phyloP scores from a whole-genome alignment of 306 rosid species.

The Cicer bijugum region DNA sequence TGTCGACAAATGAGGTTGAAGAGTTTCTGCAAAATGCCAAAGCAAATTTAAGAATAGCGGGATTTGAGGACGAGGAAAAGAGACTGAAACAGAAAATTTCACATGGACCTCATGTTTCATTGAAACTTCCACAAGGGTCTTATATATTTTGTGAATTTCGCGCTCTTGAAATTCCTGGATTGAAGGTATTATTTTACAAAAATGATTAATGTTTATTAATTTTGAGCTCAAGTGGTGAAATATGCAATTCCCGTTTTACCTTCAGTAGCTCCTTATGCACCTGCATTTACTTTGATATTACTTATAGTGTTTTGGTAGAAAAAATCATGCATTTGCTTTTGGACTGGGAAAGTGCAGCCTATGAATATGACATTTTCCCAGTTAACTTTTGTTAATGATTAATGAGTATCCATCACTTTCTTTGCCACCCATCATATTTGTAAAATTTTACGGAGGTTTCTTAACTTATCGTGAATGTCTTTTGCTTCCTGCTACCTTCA shows the following conservation, averaged over 20 bases:
- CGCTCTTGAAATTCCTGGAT: conserved; percentile 85
- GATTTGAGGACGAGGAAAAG: conserved; percentile 90
- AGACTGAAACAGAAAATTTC: conserved; percentile 76
- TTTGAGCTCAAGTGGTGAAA: conserved; percentile 27
- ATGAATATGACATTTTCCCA: conserved; percentile 23
- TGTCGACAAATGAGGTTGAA: conserved; percentile 71
- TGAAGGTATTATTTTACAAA: conserved; percentile 58
- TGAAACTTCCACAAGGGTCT: conserved; percentile 87
- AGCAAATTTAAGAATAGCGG: conserved; percentile 77
- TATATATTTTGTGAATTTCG: conserved; percentile 79
- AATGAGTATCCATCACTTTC: conserved; percentile 8
- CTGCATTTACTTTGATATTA: conserved; percentile 12
- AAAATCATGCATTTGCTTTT: conserved; percentile 6
- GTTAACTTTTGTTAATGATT: conserved; percentile 8
- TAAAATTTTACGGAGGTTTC: background rate
- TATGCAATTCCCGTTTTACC: conserved; percentile 23
- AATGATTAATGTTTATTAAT: conserved; percentile 16
- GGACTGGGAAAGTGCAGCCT: conserved; percentile 30
- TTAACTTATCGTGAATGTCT: conserved; percentile 31
- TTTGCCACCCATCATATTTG: conserved; percentile 27
- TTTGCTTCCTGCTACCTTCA: conserved; percentile 52
- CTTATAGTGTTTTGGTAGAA: conserved; percentile 19
- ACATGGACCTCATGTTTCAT: conserved; percentile 51
- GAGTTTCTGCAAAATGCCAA: conserved; percentile 72
- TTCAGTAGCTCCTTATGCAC: background rate